These are phyloP conservation scores for Ploettnerulaceae sp. DNA, from an alignment of 2,329 filamentous ascomycete genomes.

Conservation along the genomic window DNA sequence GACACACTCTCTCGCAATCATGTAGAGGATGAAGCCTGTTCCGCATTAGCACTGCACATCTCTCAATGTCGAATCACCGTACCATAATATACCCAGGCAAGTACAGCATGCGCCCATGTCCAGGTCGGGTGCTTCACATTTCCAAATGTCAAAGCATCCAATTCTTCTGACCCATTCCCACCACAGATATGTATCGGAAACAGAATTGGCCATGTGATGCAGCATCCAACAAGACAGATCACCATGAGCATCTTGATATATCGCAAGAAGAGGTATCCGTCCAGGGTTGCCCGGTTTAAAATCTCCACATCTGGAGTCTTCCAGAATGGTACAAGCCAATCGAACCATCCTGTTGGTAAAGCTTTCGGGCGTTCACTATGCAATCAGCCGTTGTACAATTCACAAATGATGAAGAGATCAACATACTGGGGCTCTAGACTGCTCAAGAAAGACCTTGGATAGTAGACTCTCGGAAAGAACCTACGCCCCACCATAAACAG, in stretches of 20 bases:
- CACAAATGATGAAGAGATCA: neutral
- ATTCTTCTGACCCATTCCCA: conserved; percentile 46
- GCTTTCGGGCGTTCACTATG: conserved; percentile 32
- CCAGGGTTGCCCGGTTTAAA: conserved; percentile 60
- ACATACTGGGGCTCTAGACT: conserved; percentile 46
- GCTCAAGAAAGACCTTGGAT: conserved; percentile 47
- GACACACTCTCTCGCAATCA: conserved; percentile 60
- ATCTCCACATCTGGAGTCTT: conserved; percentile 37
- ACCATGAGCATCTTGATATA: conserved; percentile 58
- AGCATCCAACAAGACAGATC: conserved; percentile 56
- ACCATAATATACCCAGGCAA: conserved; percentile 59
- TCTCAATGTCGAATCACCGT: neutral
- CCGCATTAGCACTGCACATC: conserved; percentile 8
- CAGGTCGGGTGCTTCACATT: conserved; percentile 49
- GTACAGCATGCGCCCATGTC: conserved; percentile 55
- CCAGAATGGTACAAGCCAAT: conserved; percentile 35
- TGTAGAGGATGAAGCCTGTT: conserved; percentile 56
- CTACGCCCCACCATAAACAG: conserved; percentile 48
- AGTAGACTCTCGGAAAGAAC: conserved; percentile 49
- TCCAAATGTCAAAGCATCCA: conserved; percentile 56
- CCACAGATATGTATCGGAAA: conserved; percentile 62
- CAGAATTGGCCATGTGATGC: conserved; percentile 59
- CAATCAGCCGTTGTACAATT: conserved; percentile 8
- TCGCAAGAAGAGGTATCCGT: conserved; percentile 61
- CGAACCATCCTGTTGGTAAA: conserved; percentile 34